Percentiles rank a stretch among this genome's conserved stretches.
These are phyloP conservation scores for Talaromyces sp. DNA, from an alignment of 2,329 filamentous ascomycete genomes.

Conservation along the genomic window DNA sequence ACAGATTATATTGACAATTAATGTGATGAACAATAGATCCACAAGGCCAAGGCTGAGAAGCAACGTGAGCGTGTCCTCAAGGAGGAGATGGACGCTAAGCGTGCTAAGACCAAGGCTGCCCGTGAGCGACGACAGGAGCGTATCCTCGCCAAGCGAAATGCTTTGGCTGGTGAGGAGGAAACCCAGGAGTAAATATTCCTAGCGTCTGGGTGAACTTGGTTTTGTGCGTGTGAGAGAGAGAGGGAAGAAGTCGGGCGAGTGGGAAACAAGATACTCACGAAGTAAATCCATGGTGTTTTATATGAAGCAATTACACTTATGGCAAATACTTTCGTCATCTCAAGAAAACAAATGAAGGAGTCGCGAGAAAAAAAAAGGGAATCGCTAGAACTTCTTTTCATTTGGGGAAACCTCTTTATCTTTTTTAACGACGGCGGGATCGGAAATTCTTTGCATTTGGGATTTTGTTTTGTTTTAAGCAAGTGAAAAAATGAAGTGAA, in stretches of 20 bases:
- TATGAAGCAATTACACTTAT: background rate
- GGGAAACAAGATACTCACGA: conserved; percentile 3
- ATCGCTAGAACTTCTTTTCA: background rate
- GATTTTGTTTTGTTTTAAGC: conserved; percentile 5
- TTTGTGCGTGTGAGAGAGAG: background rate
- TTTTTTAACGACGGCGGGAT: conserved; percentile 6
- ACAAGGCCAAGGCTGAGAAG: conserved; percentile 99
- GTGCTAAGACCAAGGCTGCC: conserved; percentile 99
- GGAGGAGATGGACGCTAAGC: conserved; percentile 99
- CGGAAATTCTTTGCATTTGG: conserved; percentile 10
- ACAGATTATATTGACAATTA: conserved; percentile 4
- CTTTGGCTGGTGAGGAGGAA: conserved; percentile 67
- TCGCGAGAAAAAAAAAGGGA: background rate
- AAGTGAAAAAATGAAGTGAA: conserved; percentile 3
- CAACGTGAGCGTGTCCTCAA: conserved; percentile 89
- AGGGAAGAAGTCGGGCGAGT: background rate
- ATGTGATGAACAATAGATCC: conserved; percentile 67
- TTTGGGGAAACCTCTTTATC: background rate
- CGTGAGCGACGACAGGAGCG: conserved; percentile 97
- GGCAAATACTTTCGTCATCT: background rate
- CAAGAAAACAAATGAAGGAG: background rate
- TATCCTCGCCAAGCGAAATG: conserved; percentile 82
- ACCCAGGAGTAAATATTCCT: conserved; percentile 36
- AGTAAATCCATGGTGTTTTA: background rate
- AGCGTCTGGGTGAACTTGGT: background rate